These are phyloP conservation scores for Hypoxylon subgilvum DNA, from an alignment of 495 filamentous ascomycete species.

Conservation along the genomic window DNA sequence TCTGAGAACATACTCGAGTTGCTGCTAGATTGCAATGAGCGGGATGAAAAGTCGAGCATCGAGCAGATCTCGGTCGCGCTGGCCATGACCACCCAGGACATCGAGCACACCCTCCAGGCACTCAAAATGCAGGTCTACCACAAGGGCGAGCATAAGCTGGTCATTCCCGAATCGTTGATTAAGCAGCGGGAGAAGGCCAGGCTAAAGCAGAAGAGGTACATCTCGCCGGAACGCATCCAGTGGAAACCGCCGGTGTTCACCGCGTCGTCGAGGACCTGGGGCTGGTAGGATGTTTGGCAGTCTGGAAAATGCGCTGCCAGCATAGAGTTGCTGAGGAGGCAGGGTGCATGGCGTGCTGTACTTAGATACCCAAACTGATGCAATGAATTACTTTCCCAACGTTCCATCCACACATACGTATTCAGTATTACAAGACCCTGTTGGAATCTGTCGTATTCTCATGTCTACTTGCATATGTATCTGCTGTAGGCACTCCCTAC, in stretches of 20 bases:
- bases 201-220: slow-evolving; percentile 70
- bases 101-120: slow-evolving; percentile 89
- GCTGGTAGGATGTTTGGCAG: slow-evolving; percentile 67
- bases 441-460: too few species aligned
- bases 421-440: too few species aligned
- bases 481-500: too few species aligned
- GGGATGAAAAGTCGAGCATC: slow-evolving; percentile 73
- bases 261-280: slow-evolving; percentile 89
- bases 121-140: slow-evolving; percentile 94
- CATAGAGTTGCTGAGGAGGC: not conserved
- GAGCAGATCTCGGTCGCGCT: slow-evolving; percentile 78
- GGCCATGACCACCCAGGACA: slow-evolving; percentile 94
- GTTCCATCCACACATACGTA: too few species aligned
- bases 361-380: slow-evolving; percentile 17
- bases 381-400: not conserved
- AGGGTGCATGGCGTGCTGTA: not conserved
- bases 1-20: slow-evolving; percentile 89
- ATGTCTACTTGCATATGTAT: too few species aligned
- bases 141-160: slow-evolving; percentile 92
- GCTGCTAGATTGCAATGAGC: slow-evolving; percentile 66
- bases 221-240: slow-evolving; percentile 77
- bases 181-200: slow-evolving; percentile 78
- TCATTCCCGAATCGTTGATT: slow-evolving; percentile 71
- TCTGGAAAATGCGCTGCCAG: too few species aligned
- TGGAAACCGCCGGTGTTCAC: slow-evolving; percentile 98